A percentile compares a stretch with the other conserved stretches of the same genome.
These are phyloP conservation scores for Ustulina deusta DNA, from an alignment of 2,329 filamentous ascomycete species.

Conservation along the genomic window DNA sequence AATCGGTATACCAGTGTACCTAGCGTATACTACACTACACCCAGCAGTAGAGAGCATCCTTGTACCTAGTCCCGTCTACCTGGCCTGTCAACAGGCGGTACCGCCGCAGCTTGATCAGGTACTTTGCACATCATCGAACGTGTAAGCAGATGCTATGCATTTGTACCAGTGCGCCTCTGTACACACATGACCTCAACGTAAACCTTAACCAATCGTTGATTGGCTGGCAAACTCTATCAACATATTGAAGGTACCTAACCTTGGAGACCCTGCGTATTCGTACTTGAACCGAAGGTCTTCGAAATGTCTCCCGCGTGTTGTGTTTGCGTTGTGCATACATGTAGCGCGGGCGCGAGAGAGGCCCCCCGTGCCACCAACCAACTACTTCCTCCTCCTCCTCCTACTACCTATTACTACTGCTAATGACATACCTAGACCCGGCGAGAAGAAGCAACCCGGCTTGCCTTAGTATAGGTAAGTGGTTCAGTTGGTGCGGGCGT, in stretches of 20 bases:
- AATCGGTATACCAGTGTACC: not conserved
- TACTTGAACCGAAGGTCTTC: constrained; percentile 17
- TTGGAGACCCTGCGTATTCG: constrained; percentile 34
- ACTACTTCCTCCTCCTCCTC: not conserved
- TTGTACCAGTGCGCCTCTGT: constrained; percentile 23
- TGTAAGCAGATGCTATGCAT: not conserved
- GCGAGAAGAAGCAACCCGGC: constrained; percentile 24
- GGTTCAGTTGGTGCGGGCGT: constrained; percentile 29
- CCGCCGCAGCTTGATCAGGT: constrained; percentile 15
- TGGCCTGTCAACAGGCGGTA: constrained; percentile 23
- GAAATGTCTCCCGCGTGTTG: constrained; percentile 22
- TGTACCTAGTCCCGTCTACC: constrained; percentile 9
- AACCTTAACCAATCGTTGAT: constrained; percentile 23
- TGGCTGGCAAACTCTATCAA: constrained; percentile 22
- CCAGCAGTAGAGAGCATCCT: not conserved
- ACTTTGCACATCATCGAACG: constrained; percentile 2
- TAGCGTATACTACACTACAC: not conserved
- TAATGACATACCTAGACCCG: constrained; percentile 6
- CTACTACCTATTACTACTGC: constrained; percentile 23
- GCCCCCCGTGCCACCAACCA: not conserved
- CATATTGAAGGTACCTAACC: constrained; percentile 16
- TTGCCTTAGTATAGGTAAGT: constrained; percentile 22
- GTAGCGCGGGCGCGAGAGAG: not conserved
- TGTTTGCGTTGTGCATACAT: constrained; percentile 22
- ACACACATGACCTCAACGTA: constrained; percentile 32